Evolutionary conservation across 495 filamentous ascomycete genomes (phyloP).

Genomic region (Penicillium canariense): DNA sequence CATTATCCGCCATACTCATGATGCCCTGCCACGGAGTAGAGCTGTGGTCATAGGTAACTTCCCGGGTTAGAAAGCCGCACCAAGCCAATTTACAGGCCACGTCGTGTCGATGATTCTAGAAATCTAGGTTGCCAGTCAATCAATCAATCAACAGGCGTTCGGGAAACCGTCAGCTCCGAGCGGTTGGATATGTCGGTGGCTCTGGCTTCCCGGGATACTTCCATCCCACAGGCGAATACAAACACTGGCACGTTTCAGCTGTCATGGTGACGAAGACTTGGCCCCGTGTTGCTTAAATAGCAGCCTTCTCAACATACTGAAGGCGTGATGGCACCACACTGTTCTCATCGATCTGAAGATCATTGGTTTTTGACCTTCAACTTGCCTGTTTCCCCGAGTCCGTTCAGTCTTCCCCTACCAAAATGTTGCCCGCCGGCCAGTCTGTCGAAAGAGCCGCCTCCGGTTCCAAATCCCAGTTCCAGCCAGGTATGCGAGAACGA

Average conservation of each 20-base stretch:
- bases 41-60: background rate
- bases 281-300: slow-evolving; percentile 5
- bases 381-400: background rate
- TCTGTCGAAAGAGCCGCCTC: slow-evolving; percentile 24
- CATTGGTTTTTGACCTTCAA: too few relatives aligned
- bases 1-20: background rate
- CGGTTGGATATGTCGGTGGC: background rate
- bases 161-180: too few relatives aligned
- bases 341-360: too few relatives aligned
- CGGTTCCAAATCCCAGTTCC: slow-evolving; percentile 28
- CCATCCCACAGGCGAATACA: background rate
- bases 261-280: slow-evolving; percentile 7
- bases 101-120: background rate
- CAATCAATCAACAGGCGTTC: too few relatives aligned
- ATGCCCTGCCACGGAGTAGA: background rate
- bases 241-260: background rate
- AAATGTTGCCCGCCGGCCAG: slow-evolving; percentile 17
- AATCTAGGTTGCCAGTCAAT: background rate
- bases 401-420: background rate
- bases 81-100: background rate
- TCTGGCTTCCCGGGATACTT: background rate
- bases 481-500: too few relatives aligned
- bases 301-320: background rate
- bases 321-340: background rate
- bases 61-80: background rate